Base-by-base conservation (phyloP, 345 rosid genomes). In the Heritiera fomes region DNA sequence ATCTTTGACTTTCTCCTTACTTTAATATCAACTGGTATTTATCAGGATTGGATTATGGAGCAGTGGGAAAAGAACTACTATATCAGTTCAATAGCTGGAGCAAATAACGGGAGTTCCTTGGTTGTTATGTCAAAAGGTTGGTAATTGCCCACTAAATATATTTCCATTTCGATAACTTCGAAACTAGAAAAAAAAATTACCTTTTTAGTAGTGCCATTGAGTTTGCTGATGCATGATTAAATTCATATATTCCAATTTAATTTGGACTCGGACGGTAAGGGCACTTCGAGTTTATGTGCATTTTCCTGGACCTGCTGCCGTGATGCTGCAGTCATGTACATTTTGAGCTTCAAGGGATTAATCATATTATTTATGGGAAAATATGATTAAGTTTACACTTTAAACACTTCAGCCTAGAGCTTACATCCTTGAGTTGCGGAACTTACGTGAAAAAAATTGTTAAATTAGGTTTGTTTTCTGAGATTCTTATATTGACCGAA, bases 1-100 rank as follows among this genome's bases (percentile, higher is more conserved):
- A 38, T 40, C 53, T 75, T 80, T 76, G 41, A 77, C 71, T 34
- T 69, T 82, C 73, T 67, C 71, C 20, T 66, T 53, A 58, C 61
- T 53, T 28, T 28, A 58, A 63, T 73, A 62, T 74, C 74, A 38
- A 38, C 75, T 84, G 71, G 23, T 63, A 74, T 78, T 81, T 75
- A 17, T 80, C 88, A 95, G 98, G 97, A 93, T 75, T 95, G 99
- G 99, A 95, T 95, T 74, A 93, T 95, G 99, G 99, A 93, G 73
- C 98, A 95, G 63, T 95, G 98, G 98, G 98, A 95, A 83, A 95
- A 88, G 81, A 95, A 91, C 78, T 95, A 83, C 81, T 95, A 95
- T 80, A 95, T 95, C 76, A 95, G 94, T 82, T 90, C 98, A 23
- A 92, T 95, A 71, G 98, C 99, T 59, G 99, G 99, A 74, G 89